These are phyloP conservation scores for Vigna reflexopilosa DNA, from an alignment of 306 rosid genomes.

Conservation along the genomic window DNA sequence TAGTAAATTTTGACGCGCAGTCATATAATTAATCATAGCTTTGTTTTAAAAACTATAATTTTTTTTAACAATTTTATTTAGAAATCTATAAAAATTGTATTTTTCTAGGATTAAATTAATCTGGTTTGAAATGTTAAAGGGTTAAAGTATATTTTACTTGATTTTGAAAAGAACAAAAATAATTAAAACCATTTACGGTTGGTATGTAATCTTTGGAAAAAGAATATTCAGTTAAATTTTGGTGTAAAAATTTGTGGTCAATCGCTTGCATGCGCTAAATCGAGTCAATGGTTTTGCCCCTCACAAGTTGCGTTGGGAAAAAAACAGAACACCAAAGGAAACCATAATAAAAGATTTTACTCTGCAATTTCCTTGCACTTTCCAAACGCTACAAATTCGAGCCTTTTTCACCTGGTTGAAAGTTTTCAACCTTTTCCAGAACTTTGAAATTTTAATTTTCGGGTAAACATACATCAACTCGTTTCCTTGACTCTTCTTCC, in stretches of 20 bases:
- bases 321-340: neutral
- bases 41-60: too few relatives aligned
- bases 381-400: conserved; percentile 2
- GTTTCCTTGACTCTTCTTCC: conserved; percentile 61
- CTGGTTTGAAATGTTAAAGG: too few relatives aligned
- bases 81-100: too few relatives aligned
- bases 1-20: too few relatives aligned
- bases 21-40: too few relatives aligned
- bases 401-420: conserved; percentile 13
- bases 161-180: too few relatives aligned
- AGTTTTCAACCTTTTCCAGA: conserved; percentile 16
- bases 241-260: conserved; percentile 17
- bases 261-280: conserved; percentile 36
- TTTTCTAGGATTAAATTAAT: too few relatives aligned
- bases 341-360: conserved; percentile 2
- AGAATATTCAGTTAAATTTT: neutral
- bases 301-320: neutral
- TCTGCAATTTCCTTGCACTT: conserved; percentile 9
- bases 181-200: neutral
- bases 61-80: too few relatives aligned
- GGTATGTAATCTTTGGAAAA: conserved; percentile 9
- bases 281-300: conserved; percentile 25
- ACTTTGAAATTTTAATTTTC: neutral
- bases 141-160: too few relatives aligned
- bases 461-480: conserved; percentile 27